Percentiles rank a stretch among this genome's conserved stretches.
These are phyloP conservation scores for Rhizopus arrhizus DNA, from an alignment of 371 early-diverging fungal species.

Conservation along the genomic window DNA sequence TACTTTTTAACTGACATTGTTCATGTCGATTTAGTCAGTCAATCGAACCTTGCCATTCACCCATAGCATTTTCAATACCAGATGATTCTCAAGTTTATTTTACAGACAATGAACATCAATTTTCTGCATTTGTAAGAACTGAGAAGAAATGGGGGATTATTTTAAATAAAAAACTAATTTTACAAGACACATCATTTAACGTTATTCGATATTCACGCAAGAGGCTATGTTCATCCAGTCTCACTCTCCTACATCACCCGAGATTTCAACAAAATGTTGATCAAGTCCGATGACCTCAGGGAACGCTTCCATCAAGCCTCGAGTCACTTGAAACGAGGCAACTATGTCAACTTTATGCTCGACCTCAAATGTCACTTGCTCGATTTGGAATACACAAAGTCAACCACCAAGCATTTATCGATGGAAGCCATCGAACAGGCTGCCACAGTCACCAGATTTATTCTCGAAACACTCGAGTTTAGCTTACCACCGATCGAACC, in stretches of 20 bases:
- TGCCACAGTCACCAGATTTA: slow-evolving; percentile 32
- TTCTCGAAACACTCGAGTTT: slow-evolving; percentile 44
- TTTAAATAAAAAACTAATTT: neutral
- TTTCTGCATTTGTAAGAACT: slow-evolving; percentile 57
- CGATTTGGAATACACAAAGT: slow-evolving; percentile 57
- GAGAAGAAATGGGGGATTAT: too few relatives aligned
- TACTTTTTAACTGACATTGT: slow-evolving; percentile 5
- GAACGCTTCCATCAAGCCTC: slow-evolving; percentile 47
- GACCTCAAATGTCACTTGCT: slow-evolving; percentile 55
- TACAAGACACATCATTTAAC: slow-evolving; percentile 63
- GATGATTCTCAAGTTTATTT: slow-evolving; percentile 65
- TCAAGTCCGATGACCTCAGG: slow-evolving; percentile 50
- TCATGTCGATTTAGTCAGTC: slow-evolving; percentile 9
- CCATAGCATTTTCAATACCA: slow-evolving; percentile 49
- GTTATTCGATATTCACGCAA: slow-evolving; percentile 60
- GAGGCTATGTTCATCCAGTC: slow-evolving; percentile 65
- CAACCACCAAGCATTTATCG: slow-evolving; percentile 19
- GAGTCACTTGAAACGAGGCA: slow-evolving; percentile 58
- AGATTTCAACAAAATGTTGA: slow-evolving; percentile 55
- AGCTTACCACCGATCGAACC: neutral
- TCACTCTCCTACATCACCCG: slow-evolving; percentile 58
- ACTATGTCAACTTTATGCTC: slow-evolving; percentile 56
- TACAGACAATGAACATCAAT: slow-evolving; percentile 53
- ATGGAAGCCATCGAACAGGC: slow-evolving; percentile 45
- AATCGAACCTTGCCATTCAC: too few relatives aligned